These are phyloP conservation scores for Candida patagonica DNA, from an alignment of 805 yeast species.

Conservation along the genomic window DNA sequence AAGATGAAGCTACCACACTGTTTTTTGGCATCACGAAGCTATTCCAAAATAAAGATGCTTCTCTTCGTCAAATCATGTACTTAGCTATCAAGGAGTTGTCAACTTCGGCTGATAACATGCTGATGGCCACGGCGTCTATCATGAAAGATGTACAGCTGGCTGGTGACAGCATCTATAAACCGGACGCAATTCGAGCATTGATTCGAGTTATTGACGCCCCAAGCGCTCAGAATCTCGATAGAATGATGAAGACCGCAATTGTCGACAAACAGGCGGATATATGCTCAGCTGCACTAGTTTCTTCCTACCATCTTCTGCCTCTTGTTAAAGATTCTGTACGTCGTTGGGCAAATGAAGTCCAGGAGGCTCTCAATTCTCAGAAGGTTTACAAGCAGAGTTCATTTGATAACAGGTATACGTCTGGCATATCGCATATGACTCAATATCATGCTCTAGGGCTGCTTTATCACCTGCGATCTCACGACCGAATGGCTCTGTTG, in stretches of 20 bases:
- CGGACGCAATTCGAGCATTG: conserved; percentile 89
- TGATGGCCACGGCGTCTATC: conserved; percentile 96
- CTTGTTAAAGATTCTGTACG: conserved; percentile 86
- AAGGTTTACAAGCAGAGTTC: conserved; percentile 30
- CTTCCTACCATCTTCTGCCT: conserved; percentile 83
- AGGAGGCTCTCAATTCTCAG: conserved; percentile 70
- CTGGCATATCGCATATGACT: conserved; percentile 56
- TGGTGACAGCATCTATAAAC: conserved; percentile 67
- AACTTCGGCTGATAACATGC: conserved; percentile 74
- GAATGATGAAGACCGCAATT: conserved; percentile 83
- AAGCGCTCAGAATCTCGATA: conserved; percentile 87
- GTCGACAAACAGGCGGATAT: conserved; percentile 84
- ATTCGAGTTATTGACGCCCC: conserved; percentile 75
- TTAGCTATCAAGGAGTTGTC: conserved; percentile 89
- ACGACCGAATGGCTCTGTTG: conserved; percentile 88
- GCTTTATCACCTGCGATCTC: conserved; percentile 76
- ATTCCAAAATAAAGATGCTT: conserved; percentile 83
- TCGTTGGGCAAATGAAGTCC: conserved; percentile 89
- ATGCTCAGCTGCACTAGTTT: conserved; percentile 87
- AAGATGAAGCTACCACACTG: conserved; percentile 81
- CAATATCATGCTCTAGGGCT: conserved; percentile 96
- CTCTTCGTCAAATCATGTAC: conserved; percentile 86
- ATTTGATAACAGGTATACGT: conserved; percentile 19
- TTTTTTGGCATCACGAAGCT: conserved; percentile 91
- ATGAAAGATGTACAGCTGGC: conserved; percentile 96